Evolutionary conservation across 139 green algal species (phyloP), one percentile per base, ranked within the genome.

Genomic region (Chlamydomonas incerta): DNA sequence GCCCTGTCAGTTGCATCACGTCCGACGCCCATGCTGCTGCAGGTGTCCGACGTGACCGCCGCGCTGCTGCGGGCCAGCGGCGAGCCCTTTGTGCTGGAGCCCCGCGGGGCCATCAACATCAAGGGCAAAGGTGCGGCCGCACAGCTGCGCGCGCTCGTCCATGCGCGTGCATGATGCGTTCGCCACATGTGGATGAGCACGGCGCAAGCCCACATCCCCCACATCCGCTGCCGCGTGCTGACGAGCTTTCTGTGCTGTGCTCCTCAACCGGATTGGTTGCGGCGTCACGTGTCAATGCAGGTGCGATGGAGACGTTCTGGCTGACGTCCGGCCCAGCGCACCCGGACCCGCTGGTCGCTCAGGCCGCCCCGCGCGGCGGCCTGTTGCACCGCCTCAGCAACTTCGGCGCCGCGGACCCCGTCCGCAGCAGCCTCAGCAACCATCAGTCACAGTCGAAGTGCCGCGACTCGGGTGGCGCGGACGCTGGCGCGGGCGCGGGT

Each of bases 121-220:
- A 81, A 81, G 74, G 74, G 74, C 21, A 81, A 81, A 35, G 74
- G 74, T 81, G 55, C 4, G 55, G 52, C 52, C 52, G 52, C 52
- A 62, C 20, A 24, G 55, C 4, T 24, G 55, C 2, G 55, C 20
- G 20, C 18, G 55, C 55, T 24, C 20, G 15, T 11, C 52, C 13
- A 23, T 11, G 13, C 52, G 52, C 52, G 52, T 11, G 52, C 52
- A 11, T 15, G 52, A 23, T 15, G 15, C 11, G 11, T 23, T 11
- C 52, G 15, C 52, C 11, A 11, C 52, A 11, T 58, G 11, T 58
- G 11, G 52, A 58, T 11, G 52, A 23, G 15, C 15, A 11, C 11
- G 15, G 13, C 52, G 52, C 11, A 11, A 58, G 15, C 13, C 15
- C 15, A 15, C 15, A 58, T 58, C 52, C 11, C 15, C 15, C 13